Conservation (phyloP, 257 asterid genomes). For the Thymus mandschuricus region DNA sequence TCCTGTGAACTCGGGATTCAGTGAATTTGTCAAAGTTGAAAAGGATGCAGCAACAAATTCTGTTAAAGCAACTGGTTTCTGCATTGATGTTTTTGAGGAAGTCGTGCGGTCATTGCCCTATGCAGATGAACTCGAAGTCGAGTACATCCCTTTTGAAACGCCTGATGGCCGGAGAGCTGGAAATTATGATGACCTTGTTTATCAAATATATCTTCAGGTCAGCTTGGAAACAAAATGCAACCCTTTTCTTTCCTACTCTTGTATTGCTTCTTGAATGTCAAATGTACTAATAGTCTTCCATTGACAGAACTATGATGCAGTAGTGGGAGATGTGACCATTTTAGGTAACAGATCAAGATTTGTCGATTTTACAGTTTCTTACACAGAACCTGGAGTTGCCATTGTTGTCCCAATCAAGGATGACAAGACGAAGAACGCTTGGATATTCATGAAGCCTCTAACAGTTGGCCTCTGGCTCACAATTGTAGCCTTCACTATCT, state of each 20-base stretch:
- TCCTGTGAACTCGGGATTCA: conserved; percentile 28
- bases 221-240: neutral
- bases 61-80: conserved; percentile 7
- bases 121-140: conserved; percentile 30
- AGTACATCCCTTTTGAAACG: conserved; percentile 31
- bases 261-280: neutral
- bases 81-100: conserved; percentile 15
- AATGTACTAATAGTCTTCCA: neutral
- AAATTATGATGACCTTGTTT: conserved; percentile 36
- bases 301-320: conserved; percentile 24
- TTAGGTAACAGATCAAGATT: conserved; percentile 32
- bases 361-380: conserved; percentile 49
- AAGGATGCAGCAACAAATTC: conserved; percentile 36
- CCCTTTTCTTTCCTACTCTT: neutral
- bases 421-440: conserved; percentile 41
- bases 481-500: conserved; percentile 46
- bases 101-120: conserved; percentile 36
- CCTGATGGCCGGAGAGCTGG: conserved; percentile 9
- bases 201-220: conserved; percentile 37
- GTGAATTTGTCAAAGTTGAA: conserved; percentile 42
- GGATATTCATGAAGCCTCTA: conserved; percentile 59
- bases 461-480: conserved; percentile 45
- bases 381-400: conserved; percentile 43
- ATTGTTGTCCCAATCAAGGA: conserved; percentile 39
- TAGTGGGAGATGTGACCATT: conserved; percentile 46